Conservation (phyloP, 2,329 filamentous ascomycete genomes). For the Didymella sp. region DNA sequence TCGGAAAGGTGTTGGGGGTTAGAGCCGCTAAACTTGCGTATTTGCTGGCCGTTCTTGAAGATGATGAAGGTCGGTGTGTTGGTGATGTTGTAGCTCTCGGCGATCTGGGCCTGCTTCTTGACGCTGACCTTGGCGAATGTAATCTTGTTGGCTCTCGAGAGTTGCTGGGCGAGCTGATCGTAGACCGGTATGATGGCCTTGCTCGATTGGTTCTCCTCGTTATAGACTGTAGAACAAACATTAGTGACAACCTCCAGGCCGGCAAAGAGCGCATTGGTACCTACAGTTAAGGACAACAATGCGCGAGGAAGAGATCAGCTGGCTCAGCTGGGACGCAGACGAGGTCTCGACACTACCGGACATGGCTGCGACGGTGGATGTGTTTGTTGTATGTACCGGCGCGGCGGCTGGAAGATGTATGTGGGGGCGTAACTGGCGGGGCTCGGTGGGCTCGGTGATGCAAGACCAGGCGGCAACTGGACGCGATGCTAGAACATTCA, state of each 20-base stretch:
- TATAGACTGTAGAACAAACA: constrained; percentile 70
- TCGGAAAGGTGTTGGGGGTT: constrained; percentile 73
- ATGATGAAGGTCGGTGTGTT: constrained; percentile 92
- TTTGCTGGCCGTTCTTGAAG: constrained; percentile 70
- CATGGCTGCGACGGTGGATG: constrained; percentile 45
- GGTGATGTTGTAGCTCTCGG: constrained; percentile 74
- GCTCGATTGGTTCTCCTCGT: constrained; percentile 86
- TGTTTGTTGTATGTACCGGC: constrained; percentile 11
- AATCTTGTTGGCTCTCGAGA: constrained; percentile 75
- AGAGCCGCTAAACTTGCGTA: constrained; percentile 75
- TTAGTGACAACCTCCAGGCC: constrained; percentile 31
- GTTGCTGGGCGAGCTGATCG: constrained; percentile 73
- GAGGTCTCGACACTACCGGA: constrained; percentile 54
- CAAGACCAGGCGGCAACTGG: constrained; percentile 4
- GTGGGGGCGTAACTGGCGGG: constrained; percentile 19
- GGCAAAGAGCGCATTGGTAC: constrained; percentile 48
- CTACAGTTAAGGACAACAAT: constrained; percentile 90
- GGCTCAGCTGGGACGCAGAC: constrained; percentile 51
- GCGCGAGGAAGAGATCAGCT: constrained; percentile 73
- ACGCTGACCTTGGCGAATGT: constrained; percentile 89
- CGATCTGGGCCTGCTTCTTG: constrained; percentile 76
- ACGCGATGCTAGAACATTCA: constrained; percentile 18
- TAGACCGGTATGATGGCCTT: constrained; percentile 83
- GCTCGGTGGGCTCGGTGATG: not conserved
- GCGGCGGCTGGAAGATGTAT: constrained; percentile 19